Evolutionary conservation across 257 asterid species (phyloP).

Genomic region (Solanum pinnatisectum): DNA sequence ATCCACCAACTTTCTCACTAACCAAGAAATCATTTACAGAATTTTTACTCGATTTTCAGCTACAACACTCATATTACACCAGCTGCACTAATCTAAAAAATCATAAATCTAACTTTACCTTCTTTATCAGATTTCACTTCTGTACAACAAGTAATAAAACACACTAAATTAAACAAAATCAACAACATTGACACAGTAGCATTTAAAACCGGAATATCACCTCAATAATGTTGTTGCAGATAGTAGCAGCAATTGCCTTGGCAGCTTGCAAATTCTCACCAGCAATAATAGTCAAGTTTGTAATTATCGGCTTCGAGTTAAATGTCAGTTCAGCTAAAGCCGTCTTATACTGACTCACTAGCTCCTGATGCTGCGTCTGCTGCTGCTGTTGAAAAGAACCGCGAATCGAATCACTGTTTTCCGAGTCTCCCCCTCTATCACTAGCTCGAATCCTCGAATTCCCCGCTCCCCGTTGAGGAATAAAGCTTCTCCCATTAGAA

Average conservation of each 20-base stretch:
- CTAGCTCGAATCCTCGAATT: slow-evolving; percentile 19
- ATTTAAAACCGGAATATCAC: slow-evolving; percentile 51
- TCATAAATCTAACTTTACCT: not conserved
- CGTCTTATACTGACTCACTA: slow-evolving; percentile 78
- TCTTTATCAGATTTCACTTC: not conserved
- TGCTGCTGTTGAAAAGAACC: slow-evolving; percentile 39
- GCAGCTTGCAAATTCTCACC: slow-evolving; percentile 93
- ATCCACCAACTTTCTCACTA: not conserved
- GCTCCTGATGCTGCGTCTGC: slow-evolving; percentile 53
- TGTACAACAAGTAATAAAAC: not conserved
- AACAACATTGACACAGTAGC: not conserved
- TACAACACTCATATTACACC: not conserved
- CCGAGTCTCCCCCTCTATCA: slow-evolving; percentile 34
- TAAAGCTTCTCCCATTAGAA: slow-evolving; percentile 54
- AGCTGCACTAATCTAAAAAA: not conserved
- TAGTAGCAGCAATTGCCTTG: slow-evolving; percentile 67
- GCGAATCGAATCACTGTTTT: slow-evolving; percentile 44
- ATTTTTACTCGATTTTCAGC: not conserved
- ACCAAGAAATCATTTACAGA: not conserved
- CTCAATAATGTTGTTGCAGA: slow-evolving; percentile 82
- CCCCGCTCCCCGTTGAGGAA: slow-evolving; percentile 18
- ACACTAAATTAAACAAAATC: not conserved
- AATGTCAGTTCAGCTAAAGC: slow-evolving; percentile 83
- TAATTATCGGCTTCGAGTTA: slow-evolving; percentile 93
- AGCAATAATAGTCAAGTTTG: slow-evolving; percentile 91